phyloP scores from a whole-genome alignment of 768 basidiomycete species.

The Amanita subjunquillea region DNA sequence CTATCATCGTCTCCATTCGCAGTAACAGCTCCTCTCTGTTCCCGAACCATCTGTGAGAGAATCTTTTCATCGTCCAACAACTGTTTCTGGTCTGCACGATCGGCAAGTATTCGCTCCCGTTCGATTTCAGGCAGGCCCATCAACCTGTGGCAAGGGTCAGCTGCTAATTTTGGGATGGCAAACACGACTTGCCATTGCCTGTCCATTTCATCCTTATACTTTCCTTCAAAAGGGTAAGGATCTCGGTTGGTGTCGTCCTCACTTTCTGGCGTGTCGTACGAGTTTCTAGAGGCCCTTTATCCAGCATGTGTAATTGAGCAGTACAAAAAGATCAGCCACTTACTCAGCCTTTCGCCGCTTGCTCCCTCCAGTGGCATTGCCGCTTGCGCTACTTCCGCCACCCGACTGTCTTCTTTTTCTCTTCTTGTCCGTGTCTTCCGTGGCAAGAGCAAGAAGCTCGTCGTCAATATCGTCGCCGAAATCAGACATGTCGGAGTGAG shows the following conservation, averaged over 20 bases:
- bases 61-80: conserved; percentile 59
- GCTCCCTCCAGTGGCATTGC: not conserved
- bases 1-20: conserved; percentile 34
- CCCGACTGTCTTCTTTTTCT: conserved; percentile 43
- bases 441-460: conserved; percentile 71
- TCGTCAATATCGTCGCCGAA: conserved; percentile 45
- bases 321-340: conserved; percentile 16
- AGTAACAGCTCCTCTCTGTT: conserved; percentile 40
- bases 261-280: conserved; percentile 53
- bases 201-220: conserved; percentile 81
- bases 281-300: conserved; percentile 27
- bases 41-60: conserved; percentile 64
- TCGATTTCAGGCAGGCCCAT: conserved; percentile 78
- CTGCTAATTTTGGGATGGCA: conserved; percentile 5
- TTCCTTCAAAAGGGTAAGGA: conserved; percentile 86
- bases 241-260: conserved; percentile 42
- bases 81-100: conserved; percentile 75
- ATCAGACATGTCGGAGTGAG: conserved; percentile 30
- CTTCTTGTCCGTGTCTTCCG: conserved; percentile 56
- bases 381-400: conserved; percentile 8
- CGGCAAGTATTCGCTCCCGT: conserved; percentile 77
- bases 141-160: conserved; percentile 37
- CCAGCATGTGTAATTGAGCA: conserved; percentile 4
- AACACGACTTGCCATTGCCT: conserved; percentile 55
- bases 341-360: conserved; percentile 70